These are phyloP conservation scores for Xylaria flabelliformis DNA, from an alignment of 495 filamentous ascomycete species.

Conservation along the genomic window DNA sequence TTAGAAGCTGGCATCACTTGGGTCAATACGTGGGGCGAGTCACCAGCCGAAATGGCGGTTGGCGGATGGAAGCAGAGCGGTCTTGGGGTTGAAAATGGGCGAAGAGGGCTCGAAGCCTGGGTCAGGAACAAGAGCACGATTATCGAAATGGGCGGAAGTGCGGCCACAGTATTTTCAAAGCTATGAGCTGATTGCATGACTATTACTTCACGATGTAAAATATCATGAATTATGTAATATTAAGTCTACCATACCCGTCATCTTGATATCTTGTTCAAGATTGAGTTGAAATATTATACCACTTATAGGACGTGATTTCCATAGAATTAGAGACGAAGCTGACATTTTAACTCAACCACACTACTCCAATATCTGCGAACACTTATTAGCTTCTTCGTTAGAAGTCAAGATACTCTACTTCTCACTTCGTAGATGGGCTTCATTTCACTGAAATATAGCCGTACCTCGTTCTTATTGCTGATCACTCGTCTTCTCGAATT, in stretches of 20 bases:
- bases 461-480: too few species aligned
- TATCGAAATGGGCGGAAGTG: constrained; percentile 74
- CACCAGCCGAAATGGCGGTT: constrained; percentile 58
- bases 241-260: neutral
- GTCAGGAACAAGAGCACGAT: constrained; percentile 82
- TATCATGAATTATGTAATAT: neutral
- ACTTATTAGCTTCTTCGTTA: neutral
- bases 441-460: too few species aligned
- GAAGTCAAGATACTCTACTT: neutral
- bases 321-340: neutral
- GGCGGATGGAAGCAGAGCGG: constrained; percentile 60
- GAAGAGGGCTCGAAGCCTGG: constrained; percentile 76
- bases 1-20: constrained; percentile 71
- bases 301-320: neutral
- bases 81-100: constrained; percentile 64
- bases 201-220: neutral
- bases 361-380: neutral
- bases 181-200: constrained; percentile 41
- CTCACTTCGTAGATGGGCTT: neutral
- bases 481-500: too few species aligned
- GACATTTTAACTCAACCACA: neutral
- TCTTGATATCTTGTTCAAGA: neutral
- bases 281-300: neutral
- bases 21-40: constrained; percentile 59
- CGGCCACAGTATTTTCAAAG: constrained; percentile 71